Conservation (phyloP, 2,329 filamentous ascomycete genomes). For the Microascus cirrosus region DNA sequence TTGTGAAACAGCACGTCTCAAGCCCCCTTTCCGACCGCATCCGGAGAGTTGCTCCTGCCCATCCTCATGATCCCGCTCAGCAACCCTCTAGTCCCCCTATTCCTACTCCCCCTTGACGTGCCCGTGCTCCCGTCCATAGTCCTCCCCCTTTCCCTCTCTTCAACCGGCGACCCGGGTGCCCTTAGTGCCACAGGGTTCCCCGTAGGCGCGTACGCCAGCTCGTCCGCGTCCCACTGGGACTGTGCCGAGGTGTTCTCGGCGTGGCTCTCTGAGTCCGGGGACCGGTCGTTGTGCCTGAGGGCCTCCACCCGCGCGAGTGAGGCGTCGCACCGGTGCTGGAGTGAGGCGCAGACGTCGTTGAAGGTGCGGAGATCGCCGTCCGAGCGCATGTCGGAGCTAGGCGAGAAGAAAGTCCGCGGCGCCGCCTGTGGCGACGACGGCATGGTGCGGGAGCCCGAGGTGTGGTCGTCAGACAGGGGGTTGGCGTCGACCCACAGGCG, state of each 20-base stretch:
- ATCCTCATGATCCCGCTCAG: slow-evolving; percentile 33
- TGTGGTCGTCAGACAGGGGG: slow-evolving; percentile 14
- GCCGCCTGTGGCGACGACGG: background rate
- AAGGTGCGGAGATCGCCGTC: slow-evolving; percentile 44
- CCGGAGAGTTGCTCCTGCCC: slow-evolving; percentile 27
- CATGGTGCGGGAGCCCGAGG: background rate
- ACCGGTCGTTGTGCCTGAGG: slow-evolving; percentile 19
- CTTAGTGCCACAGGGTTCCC: slow-evolving; percentile 1
- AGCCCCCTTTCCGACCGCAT: slow-evolving; percentile 10
- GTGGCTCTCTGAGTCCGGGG: background rate
- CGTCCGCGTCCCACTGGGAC: background rate
- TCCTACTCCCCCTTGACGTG: slow-evolving; percentile 19
- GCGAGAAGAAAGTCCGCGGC: slow-evolving; percentile 7
- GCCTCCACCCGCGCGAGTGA: slow-evolving; percentile 39
- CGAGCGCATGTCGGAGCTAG: slow-evolving; percentile 21
- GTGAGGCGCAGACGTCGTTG: slow-evolving; percentile 34
- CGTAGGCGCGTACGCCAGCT: background rate
- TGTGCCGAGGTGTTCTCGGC: background rate
- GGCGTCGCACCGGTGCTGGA: slow-evolving; percentile 39
- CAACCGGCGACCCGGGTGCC: background rate
- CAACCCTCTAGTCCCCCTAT: slow-evolving; percentile 28
- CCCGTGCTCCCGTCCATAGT: background rate
- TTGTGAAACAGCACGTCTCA: background rate
- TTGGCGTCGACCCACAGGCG: slow-evolving; percentile 63
- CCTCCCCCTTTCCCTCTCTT: background rate